A percentile compares a stretch with the other conserved stretches of the same genome.
phyloP scores from a whole-genome alignment of 2,329 filamentous ascomycete species.

The Alternaria angustiovoidea region DNA sequence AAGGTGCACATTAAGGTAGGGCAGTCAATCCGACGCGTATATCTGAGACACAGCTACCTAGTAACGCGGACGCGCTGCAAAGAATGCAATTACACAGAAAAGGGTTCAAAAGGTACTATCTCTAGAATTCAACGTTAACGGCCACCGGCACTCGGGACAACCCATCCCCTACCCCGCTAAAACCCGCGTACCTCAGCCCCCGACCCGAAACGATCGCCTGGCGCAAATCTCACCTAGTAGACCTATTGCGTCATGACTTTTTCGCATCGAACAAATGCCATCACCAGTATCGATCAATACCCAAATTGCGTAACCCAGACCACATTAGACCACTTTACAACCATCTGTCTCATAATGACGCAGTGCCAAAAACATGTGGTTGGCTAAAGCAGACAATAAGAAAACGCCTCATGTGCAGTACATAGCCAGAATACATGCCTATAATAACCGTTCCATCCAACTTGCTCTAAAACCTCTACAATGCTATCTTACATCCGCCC shows the following conservation, averaged over 20 bases:
- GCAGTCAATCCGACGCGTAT: neutral
- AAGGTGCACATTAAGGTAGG: neutral
- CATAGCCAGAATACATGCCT: neutral
- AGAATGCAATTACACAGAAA: neutral
- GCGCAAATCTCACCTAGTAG: slow-evolving; percentile 9
- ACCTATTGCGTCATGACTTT: slow-evolving; percentile 41
- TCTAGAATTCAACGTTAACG: neutral
- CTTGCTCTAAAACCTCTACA: neutral
- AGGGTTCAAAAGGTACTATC: neutral
- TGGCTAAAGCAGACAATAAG: slow-evolving; percentile 10
- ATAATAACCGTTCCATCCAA: slow-evolving; percentile 8
- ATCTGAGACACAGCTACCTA: neutral
- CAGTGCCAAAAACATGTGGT: slow-evolving; percentile 10
- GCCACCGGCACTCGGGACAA: slow-evolving; percentile 1
- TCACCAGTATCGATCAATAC: slow-evolving; percentile 3
- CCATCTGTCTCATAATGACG: slow-evolving; percentile 20
- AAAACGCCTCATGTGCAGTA: neutral
- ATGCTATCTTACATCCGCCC: slow-evolving; percentile 28
- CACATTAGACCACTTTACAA: neutral
- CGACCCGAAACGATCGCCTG: slow-evolving; percentile 14
- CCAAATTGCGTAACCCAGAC: slow-evolving; percentile 1
- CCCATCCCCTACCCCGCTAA: slow-evolving; percentile 6
- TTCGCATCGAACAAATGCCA: slow-evolving; percentile 18
- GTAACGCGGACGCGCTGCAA: neutral
- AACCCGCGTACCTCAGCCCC: slow-evolving; percentile 7